Conservation (phyloP, 345 rosid species). For the Abelmoschus esculentus region DNA sequence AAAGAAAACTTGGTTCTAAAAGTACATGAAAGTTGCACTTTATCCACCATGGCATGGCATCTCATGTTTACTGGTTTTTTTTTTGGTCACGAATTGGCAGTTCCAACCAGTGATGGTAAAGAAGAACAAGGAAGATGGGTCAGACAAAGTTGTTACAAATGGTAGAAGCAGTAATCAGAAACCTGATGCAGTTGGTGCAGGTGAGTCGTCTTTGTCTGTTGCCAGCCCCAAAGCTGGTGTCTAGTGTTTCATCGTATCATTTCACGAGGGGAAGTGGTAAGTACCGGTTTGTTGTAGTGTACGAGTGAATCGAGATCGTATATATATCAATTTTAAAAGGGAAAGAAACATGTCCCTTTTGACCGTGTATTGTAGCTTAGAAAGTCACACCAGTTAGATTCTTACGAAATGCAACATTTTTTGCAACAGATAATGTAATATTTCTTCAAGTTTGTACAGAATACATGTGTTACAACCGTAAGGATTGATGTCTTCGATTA, state of each 20-base stretch:
- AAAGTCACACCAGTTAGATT: background rate
- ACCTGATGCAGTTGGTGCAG: slow-evolving; percentile 35
- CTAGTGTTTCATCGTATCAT: background rate
- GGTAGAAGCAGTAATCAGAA: slow-evolving; percentile 32
- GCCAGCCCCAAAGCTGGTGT: slow-evolving; percentile 27
- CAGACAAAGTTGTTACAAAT: slow-evolving; percentile 38
- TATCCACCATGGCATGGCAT: background rate
- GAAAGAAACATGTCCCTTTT: background rate
- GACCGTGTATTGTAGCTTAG: background rate
- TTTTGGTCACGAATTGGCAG: slow-evolving; percentile 25
- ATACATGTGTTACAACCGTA: background rate
- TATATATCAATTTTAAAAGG: background rate
- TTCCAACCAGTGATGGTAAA: slow-evolving; percentile 83
- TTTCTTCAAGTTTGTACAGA: background rate
- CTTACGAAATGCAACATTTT: background rate
- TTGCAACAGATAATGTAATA: background rate
- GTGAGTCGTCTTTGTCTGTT: slow-evolving; percentile 52
- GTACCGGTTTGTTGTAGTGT: background rate
- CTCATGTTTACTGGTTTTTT: background rate
- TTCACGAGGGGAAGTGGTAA: background rate
- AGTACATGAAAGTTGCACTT: background rate
- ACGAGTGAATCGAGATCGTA: background rate
- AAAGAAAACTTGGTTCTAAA: background rate
- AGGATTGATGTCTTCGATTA: background rate
- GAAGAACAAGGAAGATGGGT: slow-evolving; percentile 54